A percentile compares a stretch with the other conserved stretches of the same genome.
These are phyloP conservation scores for Mortierella hygrophila DNA, from an alignment of 192 early-diverging fungal genomes.

Conservation along the genomic window DNA sequence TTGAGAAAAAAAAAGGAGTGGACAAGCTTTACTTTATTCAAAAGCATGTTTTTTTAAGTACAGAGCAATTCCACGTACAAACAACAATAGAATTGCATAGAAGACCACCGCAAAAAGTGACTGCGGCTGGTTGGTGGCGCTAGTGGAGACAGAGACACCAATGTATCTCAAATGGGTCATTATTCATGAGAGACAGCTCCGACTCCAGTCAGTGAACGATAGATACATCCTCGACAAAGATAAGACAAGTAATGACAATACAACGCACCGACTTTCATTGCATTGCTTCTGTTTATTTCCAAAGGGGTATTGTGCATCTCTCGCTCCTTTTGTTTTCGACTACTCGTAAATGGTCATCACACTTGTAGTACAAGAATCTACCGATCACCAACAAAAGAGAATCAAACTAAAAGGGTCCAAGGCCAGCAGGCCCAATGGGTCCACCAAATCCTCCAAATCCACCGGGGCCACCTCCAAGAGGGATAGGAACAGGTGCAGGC, in stretches of 20 bases:
- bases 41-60: not conserved
- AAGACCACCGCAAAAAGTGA: not conserved
- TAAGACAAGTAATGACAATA: not conserved
- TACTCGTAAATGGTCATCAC: not conserved
- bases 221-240: not conserved
- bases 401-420: slow-evolving; percentile 3
- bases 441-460: slow-evolving; percentile 13
- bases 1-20: not conserved
- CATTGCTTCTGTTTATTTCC: not conserved
- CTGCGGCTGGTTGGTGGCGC: slow-evolving; percentile 8
- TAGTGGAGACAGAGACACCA: not conserved
- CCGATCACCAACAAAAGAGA: not conserved
- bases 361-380: not conserved
- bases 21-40: not conserved
- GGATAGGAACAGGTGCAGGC: not conserved
- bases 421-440: slow-evolving; percentile 12
- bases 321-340: not conserved
- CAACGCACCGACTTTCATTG: not conserved
- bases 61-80: not conserved
- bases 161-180: not conserved
- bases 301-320: not conserved
- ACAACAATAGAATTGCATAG: not conserved
- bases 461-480: not conserved
- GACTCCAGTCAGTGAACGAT: not conserved
- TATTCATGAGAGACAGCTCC: not conserved